Base-by-base conservation (phyloP, 371 early-diverging fungal genomes). In the Mucor racemosus region DNA sequence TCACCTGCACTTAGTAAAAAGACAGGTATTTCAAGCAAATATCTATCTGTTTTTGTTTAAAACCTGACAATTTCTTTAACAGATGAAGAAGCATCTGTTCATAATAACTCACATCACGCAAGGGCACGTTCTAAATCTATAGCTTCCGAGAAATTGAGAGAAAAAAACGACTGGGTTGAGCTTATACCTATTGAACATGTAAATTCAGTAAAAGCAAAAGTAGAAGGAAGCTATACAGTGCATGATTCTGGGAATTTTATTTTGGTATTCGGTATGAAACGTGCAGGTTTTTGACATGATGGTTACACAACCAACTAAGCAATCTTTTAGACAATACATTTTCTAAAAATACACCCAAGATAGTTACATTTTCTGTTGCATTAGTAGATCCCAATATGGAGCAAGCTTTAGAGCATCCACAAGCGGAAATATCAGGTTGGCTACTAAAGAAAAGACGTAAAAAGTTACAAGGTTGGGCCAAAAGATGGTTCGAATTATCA, bases 301-400 rank as follows among this genome's bases (percentile, higher is more conserved):
- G 48, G 35, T 58, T 21, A 36, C n/a, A 39, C 36, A 58, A 14
- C 14, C 5, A 42, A 8, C 14, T 13, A 46, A 44, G 3, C 33
- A 5, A 13, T n/a, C 2, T 14, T 1, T 17, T 61, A 86, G 95
- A 95, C 76, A 95, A 95, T 69, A 86, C 91, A 15, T 94, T 92
- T 74, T 94, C 95, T 1, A 88, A 90, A 60, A 92, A 92, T 68
- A 95, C 95, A 13, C 89, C 94, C 33, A 96, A 96, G 79, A 81
- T 87, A 8, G 76, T 96, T 41, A 89, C 91, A 31, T 93, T 94
- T 62, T 90, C 90, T 68, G 95, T 95, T 13, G 80, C 66, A 64
- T 70, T 41, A 15, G 53, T 41, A 15, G 68, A 65, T 64, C 61
- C 58, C 64, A 66, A 81, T 46, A 68, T 76, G 62, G 63, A 54